Base-by-base conservation (phyloP, 73 alveolate species). In the Urostyla sp. region DNA sequence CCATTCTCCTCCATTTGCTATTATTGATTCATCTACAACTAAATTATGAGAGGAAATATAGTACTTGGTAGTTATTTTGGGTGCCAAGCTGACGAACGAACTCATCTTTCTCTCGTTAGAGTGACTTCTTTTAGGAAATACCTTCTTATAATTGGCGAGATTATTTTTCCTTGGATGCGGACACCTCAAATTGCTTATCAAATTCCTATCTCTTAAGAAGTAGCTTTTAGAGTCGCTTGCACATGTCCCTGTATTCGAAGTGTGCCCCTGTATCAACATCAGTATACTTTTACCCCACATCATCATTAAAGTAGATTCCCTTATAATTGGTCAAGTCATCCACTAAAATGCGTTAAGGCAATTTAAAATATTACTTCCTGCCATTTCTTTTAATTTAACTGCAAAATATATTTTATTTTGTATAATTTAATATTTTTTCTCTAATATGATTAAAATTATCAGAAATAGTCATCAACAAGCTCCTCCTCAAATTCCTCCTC, bases 261-360 rank as follows among this genome's bases (percentile, higher is more conserved):
- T 81, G 91, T 13, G 91, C 91, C 26, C 91, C 91, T 5, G 80
- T 81, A 16, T 57, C 80, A 11, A 85, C 85, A 26, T 67, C 81
- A 34, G 81, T 49, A 48, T 32, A 69, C 36, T 81, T 81, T 15
- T 32, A 44, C 4, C 80, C 85, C 3, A 74, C 75, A 8, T 81
- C 85, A 35, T 81, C 91, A 24, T 67, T 37, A 26, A 36, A 48
- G 38, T 81, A 60, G 18, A 81, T 81, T 26, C 91, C 91, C 43
- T 81, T 81, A 52, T 81, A 81, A 30, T 75, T 49, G 6, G 37
- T 26, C 13, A 57, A 40, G 37, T 75, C 56, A 15, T n/a, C n/a
- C n/a, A n/a, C n/a, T n/a, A n/a, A n/a, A n/a, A n/a, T n/a, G n/a
- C n/a, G n/a, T n/a, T n/a, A n/a, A n/a, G n/a, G n/a, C n/a, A n/a